Percentiles rank a stretch among this genome's conserved stretches.
Evolutionary conservation across 495 filamentous ascomycete species (phyloP).

Genomic region (Aspergillus hancockii): DNA sequence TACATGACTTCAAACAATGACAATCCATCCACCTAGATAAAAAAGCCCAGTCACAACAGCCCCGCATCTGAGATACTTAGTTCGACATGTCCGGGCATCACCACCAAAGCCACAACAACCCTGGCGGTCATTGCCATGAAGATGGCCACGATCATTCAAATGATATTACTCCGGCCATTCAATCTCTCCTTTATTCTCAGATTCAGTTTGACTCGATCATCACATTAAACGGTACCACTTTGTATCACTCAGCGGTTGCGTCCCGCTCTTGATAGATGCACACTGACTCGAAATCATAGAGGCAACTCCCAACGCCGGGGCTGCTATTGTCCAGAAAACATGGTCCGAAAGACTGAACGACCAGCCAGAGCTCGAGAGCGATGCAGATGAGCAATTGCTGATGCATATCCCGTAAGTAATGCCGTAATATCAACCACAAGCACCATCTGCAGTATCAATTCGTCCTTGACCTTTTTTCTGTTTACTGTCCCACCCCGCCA

Average conservation of each 20-base stretch:
- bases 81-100: conserved; percentile 46
- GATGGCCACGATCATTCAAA: conserved; percentile 76
- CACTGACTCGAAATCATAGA: conserved; percentile 40
- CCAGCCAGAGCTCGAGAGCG: conserved; percentile 75
- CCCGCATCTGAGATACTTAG: background rate
- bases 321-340: conserved; percentile 80
- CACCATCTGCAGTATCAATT: background rate
- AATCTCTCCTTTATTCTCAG: conserved; percentile 84
- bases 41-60: background rate
- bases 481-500: conserved; percentile 23
- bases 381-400: conserved; percentile 89
- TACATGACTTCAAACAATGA: too few species aligned
- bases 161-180: conserved; percentile 85
- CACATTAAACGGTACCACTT: conserved; percentile 70
- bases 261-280: background rate
- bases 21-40: too few species aligned
- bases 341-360: conserved; percentile 76
- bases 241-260: too few species aligned
- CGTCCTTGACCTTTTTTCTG: background rate
- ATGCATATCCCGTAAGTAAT: conserved; percentile 82
- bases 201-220: conserved; percentile 83
- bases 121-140: conserved; percentile 45
- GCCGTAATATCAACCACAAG: background rate
- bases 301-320: conserved; percentile 62
- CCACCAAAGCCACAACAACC: conserved; percentile 42